These are phyloP conservation scores for Martensiomyces pterosporus DNA, from an alignment of 192 early-diverging fungal species.

Conservation along the genomic window DNA sequence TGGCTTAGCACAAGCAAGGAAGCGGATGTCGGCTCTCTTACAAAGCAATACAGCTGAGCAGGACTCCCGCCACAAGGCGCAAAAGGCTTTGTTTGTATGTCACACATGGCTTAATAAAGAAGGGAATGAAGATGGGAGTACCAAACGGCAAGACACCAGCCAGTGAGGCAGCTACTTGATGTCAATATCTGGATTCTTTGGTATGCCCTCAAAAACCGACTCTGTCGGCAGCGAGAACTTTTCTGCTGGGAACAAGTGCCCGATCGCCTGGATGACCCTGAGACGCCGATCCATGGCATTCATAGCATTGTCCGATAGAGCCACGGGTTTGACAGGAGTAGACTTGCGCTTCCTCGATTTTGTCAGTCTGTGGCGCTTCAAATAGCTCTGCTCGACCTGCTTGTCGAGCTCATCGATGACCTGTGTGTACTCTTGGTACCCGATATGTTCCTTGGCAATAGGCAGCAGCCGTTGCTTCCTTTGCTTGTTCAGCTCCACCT, in stretches of 20 bases:
- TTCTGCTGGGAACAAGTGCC: slow-evolving; percentile 48
- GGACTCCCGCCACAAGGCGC: too few relatives aligned
- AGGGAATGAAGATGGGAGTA: too few relatives aligned
- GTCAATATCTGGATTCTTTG: slow-evolving; percentile 31
- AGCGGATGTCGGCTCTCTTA: not conserved
- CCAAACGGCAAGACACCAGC: too few relatives aligned
- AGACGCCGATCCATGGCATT: slow-evolving; percentile 65
- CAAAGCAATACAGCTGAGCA: not conserved
- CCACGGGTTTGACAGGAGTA: slow-evolving; percentile 48
- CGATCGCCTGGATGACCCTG: slow-evolving; percentile 64
- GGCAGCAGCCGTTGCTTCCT: slow-evolving; percentile 65
- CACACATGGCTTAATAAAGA: too few relatives aligned
- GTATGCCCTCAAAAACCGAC: slow-evolving; percentile 32
- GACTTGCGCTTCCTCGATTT: slow-evolving; percentile 72
- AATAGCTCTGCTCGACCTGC: slow-evolving; percentile 82
- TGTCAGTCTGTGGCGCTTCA: slow-evolving; percentile 72
- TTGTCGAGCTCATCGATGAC: slow-evolving; percentile 86
- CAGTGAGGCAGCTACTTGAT: slow-evolving; percentile 21
- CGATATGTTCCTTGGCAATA: slow-evolving; percentile 67
- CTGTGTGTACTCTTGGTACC: slow-evolving; percentile 81
- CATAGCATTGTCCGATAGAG: slow-evolving; percentile 64
- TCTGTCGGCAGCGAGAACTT: slow-evolving; percentile 43
- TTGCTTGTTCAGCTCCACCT: slow-evolving; percentile 59
- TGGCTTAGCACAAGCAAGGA: not conserved
- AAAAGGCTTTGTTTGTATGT: too few relatives aligned